Conservation (phyloP, 2,329 filamentous ascomycete species). For the Pseudocercospora crystallina region DNA sequence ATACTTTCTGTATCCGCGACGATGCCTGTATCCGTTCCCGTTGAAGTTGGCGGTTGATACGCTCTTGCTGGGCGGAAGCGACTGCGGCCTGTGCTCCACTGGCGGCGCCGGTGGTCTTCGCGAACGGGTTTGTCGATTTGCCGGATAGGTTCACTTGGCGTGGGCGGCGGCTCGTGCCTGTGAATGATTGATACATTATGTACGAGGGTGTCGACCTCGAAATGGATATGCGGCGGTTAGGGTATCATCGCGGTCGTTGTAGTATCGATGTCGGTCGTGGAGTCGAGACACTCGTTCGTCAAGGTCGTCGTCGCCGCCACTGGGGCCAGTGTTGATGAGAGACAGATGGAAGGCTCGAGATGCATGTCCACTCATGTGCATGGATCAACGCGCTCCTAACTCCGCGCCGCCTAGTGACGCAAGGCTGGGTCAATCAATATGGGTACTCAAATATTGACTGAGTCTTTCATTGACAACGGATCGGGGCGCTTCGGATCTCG, state of each 20-base stretch:
- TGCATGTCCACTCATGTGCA: background rate
- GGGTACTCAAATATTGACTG: too few relatives aligned
- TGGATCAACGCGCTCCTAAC: too few relatives aligned
- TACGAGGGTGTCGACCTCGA: background rate
- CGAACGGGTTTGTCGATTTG: conserved; percentile 74
- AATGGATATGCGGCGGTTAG: background rate
- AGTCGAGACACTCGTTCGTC: background rate
- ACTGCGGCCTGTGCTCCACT: conserved; percentile 70
- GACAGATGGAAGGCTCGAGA: conserved; percentile 5
- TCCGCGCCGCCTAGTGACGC: too few relatives aligned
- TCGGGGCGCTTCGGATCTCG: too few relatives aligned
- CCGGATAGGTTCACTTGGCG: conserved; percentile 94
- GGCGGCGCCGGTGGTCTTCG: conserved; percentile 42
- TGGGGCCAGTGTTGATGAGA: too few relatives aligned
- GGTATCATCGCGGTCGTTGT: background rate
- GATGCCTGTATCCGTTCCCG: conserved; percentile 73
- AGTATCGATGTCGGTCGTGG: background rate
- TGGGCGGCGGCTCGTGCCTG: conserved; percentile 77
- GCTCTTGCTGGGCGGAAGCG: conserved; percentile 82
- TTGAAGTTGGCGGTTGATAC: conserved; percentile 76
- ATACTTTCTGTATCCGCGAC: conserved; percentile 72
- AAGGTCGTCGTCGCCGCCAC: background rate
- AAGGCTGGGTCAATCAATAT: too few relatives aligned
- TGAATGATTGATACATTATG: conserved; percentile 87
- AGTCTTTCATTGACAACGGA: too few relatives aligned